Percentiles rank a stretch among this genome's conserved stretches.
These are phyloP conservation scores for Lyophyllum atratum DNA, from an alignment of 768 basidiomycete genomes.

Conservation along the genomic window DNA sequence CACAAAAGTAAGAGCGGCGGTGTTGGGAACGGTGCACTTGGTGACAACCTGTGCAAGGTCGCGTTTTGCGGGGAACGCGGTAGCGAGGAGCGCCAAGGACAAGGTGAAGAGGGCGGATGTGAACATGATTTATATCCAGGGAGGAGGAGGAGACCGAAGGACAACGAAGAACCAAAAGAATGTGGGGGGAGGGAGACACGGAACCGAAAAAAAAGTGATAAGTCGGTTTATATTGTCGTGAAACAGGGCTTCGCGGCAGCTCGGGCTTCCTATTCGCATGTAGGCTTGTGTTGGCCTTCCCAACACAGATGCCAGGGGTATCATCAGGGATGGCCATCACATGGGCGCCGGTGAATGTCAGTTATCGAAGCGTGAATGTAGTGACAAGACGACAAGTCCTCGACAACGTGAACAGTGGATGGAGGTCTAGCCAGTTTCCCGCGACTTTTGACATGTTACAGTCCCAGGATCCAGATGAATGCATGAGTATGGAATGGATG, in stretches of 20 bases:
- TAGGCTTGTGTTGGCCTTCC: neutral
- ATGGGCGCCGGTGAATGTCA: no score
- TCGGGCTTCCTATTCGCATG: no score
- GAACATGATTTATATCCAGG: neutral
- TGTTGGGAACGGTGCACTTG: constrained; percentile 32
- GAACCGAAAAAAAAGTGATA: no score
- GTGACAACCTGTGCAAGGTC: constrained; percentile 28
- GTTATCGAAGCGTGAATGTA: no score
- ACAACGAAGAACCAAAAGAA: neutral
- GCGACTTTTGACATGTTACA: no score
- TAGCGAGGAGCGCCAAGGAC: constrained; percentile 9
- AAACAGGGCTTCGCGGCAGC: neutral
- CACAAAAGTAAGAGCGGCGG: constrained; percentile 37
- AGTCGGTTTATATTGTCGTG: neutral
- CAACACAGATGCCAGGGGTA: no score
- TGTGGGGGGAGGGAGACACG: neutral
- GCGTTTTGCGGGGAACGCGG: constrained; percentile 13
- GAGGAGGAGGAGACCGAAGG: neutral
- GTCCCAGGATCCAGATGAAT: no score
- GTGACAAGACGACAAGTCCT: no score
- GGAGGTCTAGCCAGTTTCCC: no score
- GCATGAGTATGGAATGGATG: no score
- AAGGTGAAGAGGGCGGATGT: constrained; percentile 4
- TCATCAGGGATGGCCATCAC: no score
- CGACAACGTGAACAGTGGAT: no score